Conservation (phyloP, 352 stramenopile genomes). For the Pelagophyceae sp. region DNA sequence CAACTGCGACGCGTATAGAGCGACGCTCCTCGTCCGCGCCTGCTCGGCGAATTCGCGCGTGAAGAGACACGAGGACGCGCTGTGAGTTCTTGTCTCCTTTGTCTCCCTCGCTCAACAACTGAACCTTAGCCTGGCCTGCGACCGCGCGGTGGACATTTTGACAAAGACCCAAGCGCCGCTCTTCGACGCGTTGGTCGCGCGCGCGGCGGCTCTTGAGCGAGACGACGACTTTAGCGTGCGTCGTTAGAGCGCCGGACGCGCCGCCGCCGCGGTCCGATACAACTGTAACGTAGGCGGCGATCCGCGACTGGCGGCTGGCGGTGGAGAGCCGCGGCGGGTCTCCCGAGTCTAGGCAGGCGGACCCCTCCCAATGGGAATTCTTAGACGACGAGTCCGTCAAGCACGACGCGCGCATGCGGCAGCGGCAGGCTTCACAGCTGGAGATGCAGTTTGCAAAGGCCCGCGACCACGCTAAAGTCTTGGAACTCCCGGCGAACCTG, state of each 20-base stretch:
- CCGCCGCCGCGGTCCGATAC: too few relatives aligned
- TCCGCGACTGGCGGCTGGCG: background rate
- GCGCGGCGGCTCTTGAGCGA: background rate
- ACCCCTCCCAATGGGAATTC: too few relatives aligned
- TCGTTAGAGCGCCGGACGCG: too few relatives aligned
- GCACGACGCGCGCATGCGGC: slow-evolving; percentile 32
- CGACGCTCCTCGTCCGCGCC: background rate
- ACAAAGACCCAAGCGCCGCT: background rate
- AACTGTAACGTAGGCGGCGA: too few relatives aligned
- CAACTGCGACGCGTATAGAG: slow-evolving; percentile 35
- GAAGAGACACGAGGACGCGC: background rate
- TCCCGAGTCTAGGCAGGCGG: too few relatives aligned
- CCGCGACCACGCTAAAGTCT: slow-evolving; percentile 43
- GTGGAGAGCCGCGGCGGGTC: too few relatives aligned
- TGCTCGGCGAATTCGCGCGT: background rate
- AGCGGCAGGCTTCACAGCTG: slow-evolving; percentile 35
- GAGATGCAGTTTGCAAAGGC: slow-evolving; percentile 41
- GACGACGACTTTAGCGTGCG: slow-evolving; percentile 12
- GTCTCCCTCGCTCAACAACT: too few relatives aligned
- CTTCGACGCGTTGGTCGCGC: background rate
- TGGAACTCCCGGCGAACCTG: slow-evolving; percentile 44
- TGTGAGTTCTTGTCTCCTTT: too few relatives aligned
- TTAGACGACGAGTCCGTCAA: slow-evolving; percentile 37
- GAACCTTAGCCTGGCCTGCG: background rate
- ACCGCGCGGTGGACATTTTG: background rate